Evolutionary conservation across 768 basidiomycete genomes (phyloP), one percentile per base, ranked within the genome.

Genomic region (Coprinopsis marcescibilis): DNA sequence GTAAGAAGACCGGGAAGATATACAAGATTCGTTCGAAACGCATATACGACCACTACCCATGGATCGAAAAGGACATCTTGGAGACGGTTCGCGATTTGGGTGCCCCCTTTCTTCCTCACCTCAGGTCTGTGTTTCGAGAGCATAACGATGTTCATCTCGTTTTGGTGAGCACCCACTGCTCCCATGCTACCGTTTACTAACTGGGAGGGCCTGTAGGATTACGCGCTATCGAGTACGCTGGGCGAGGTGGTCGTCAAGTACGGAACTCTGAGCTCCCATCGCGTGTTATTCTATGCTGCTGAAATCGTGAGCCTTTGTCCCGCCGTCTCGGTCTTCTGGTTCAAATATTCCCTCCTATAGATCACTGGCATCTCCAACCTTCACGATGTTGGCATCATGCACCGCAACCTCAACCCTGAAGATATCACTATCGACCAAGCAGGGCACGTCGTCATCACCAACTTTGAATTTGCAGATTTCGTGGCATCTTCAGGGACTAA

Each of bases 371-470:
- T 82, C 5, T 58, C 62, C 8, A 57, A 60, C 40, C 59, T 82
- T 4, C 78, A 80, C 54, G 55, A 56, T 7, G 58, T 58, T 25
- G 71, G 72, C 5, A 71, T 82, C 29, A 61, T 73, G 20, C 78
- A 80, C 52, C 63, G 72, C 14, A 63, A 65, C 43, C 42, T 81
- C 13, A 63, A 64, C 11, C 76, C 78, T 1, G 67, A 65, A 21
- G 71, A 67, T 43, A 52, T 80, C 33, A 55, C 69, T 34, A 63
- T 81, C 15, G 68, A 70, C 44, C 48, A 53, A 10, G 57, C 66
- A 4, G 77, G 78, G 1, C 78, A 78, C 51, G 50, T 76, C 15
- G 52, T 77, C 15, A 55, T 80, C 2, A 64, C 67, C 5, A 69
- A 68, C 15, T 73, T 79, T 47, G 66, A 61, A 13, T 55, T 54